Base-by-base conservation (phyloP, 2,329 filamentous ascomycete genomes). In the Cordyceps farinosa region DNA sequence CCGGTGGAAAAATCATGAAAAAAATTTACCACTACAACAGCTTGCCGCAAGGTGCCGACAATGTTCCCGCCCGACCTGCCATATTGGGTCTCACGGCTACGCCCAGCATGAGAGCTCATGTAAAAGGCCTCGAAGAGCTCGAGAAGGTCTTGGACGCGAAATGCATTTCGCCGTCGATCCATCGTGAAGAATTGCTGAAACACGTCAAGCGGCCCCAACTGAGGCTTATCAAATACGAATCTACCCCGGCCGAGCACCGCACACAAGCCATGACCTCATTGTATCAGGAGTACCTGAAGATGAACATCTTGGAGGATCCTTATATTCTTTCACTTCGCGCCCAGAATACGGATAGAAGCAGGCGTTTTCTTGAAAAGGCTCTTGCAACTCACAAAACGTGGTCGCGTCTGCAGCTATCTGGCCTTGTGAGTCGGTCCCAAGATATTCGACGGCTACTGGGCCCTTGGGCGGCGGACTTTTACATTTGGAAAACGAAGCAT, bases 71-170 rank as follows among this genome's bases (percentile, higher is more conserved):
- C 0, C 73, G 85, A 1, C 92, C 92, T 0, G 79, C 81, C 27
- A 88, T 97, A 34, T 78, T 97, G 5, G 92, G 92, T 0, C 79
- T 97, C 30, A 93, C 89, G 7, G 92, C 92, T 1, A 96, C 90
- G 65, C 92, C 92, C 0, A 83, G 91, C 3, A 86, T 89, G 67
- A 84, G 80, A 62, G 85, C 83, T 1, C 82, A 82, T 17, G 72
- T 81, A 1, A 75, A 78, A 1, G 82, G 82, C 42, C 78, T 94
- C 15, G 76, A 83, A 73, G 71, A 74, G 5, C 82, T 96, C 7
- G 92, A 96, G 71, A 67, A 72, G 3, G 90, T 89, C 47, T 77
- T 97, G 50, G 82, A 92, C 71, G 84, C 91, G 1, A 78, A 84
- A 38, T 90, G 88, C 66, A 84, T 82, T 65, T 88, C 88, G 1